Base-by-base conservation (phyloP, 1,284 basidiomycete species). In the Sphaerobolus stellatus region DNA sequence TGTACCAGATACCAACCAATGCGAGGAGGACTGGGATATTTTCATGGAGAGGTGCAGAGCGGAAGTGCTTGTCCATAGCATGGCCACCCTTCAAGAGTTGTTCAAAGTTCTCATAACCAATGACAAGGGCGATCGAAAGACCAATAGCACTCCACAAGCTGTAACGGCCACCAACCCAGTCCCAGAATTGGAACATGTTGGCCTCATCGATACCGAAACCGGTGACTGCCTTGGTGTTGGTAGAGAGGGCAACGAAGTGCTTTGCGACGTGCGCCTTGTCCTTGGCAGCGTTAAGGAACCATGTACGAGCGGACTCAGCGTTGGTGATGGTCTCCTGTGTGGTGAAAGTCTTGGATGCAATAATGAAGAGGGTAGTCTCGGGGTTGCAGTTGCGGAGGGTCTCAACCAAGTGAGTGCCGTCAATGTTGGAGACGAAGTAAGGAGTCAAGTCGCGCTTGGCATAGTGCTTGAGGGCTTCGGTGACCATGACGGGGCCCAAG, bases 161-260 rank as follows among this genome's bases (percentile, higher is more conserved):
- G 83, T 99, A 99, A 61, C 96, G 86, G 40, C 97, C 96, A 61
- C 96, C 96, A 61, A 99, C 96, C 97, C 97, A 99, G 75, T 99
- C 97, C 96, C 96, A 99, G 85, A 99, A 99, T 71, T 91, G 87
- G 86, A 99, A 99, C 95, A 99, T 99, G 79, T 98, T 98, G 64
- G 84, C 80, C 64, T 88, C 75, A 57, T 88, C 80, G 65, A 99
- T 99, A 53, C 96, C 97, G 66, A 99, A 99, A n/a, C 80, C 85
- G 29, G 93, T 93, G 54, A 98, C 97, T 5, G 90, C 94, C 69
- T 89, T 84, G 56, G 92, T 93, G 76, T 99, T 99, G 60, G 97
- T 99, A 66, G 91, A 94, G 56, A 99, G 86, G 8, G 97, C 96
- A 44, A 98, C 95, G 70, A 99, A 99, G 80, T 99, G 97, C 79